These are phyloP conservation scores for Cercospora berteroae DNA, from an alignment of 2,329 filamentous ascomycete species.

Conservation along the genomic window DNA sequence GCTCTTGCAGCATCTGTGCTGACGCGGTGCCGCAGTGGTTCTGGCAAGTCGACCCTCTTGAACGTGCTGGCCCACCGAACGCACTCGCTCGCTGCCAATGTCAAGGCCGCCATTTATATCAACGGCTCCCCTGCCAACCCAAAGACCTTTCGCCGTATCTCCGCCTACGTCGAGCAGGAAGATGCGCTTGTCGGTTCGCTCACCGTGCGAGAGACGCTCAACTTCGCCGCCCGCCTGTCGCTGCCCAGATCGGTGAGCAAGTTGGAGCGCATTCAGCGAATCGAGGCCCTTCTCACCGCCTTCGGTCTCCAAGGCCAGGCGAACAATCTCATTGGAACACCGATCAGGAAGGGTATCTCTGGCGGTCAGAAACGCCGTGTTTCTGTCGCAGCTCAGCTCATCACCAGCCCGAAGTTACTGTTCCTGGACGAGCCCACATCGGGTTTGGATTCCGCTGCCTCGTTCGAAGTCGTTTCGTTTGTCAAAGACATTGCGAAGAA, in stretches of 20 bases:
- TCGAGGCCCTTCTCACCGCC: conserved; percentile 64
- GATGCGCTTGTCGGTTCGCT: conserved; percentile 79
- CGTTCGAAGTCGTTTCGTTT: conserved; percentile 73
- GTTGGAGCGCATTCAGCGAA: conserved; percentile 59
- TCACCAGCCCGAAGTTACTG: conserved; percentile 75
- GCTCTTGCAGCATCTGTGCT: not conserved
- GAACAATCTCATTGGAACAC: conserved; percentile 73
- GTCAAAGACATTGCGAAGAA: conserved; percentile 64
- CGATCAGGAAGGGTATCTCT: conserved; percentile 77
- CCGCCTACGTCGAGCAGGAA: conserved; percentile 82
- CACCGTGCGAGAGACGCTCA: conserved; percentile 75
- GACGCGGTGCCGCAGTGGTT: conserved; percentile 40
- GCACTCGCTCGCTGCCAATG: conserved; percentile 53
- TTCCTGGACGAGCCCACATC: conserved; percentile 85
- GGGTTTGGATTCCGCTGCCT: conserved; percentile 75
- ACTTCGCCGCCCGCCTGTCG: conserved; percentile 71
- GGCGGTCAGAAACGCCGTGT: conserved; percentile 82
- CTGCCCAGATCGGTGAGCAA: conserved; percentile 53
- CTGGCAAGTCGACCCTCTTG: conserved; percentile 80
- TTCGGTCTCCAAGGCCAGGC: conserved; percentile 72
- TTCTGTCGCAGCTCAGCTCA: conserved; percentile 75
- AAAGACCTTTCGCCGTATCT: conserved; percentile 61
- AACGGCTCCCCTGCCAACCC: conserved; percentile 60
- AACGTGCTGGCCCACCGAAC: conserved; percentile 71
- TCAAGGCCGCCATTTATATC: conserved; percentile 56